phyloP scores from a whole-genome alignment of 495 filamentous ascomycete genomes.

The Penicillium chermesinum region DNA sequence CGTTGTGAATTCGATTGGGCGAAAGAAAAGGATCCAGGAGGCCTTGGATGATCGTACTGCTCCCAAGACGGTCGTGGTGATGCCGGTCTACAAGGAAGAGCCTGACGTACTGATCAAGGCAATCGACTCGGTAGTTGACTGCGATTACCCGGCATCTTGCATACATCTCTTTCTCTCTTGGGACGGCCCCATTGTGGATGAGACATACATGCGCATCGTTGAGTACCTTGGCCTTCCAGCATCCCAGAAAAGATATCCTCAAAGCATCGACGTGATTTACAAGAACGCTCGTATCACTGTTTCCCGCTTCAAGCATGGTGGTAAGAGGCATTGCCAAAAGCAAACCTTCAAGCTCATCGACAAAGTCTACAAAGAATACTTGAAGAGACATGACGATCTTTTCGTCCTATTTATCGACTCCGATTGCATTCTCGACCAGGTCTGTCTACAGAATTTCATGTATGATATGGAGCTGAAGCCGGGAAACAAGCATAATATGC shows the following conservation, averaged over 20 bases:
- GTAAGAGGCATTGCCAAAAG: conserved; percentile 93
- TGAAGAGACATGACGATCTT: conserved; percentile 83
- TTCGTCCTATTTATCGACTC: conserved; percentile 98
- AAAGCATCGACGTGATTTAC: conserved; percentile 87
- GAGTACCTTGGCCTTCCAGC: conserved; percentile 82
- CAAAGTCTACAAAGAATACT: conserved; percentile 84
- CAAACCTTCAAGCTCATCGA: conserved; percentile 92
- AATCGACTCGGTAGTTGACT: conserved; percentile 87
- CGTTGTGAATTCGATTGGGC: conserved; percentile 77
- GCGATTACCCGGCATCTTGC: conserved; percentile 89
- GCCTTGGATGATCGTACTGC: conserved; percentile 79
- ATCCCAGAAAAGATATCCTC: conserved; percentile 70
- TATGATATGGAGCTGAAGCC: conserved; percentile 99
- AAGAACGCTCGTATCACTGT: conserved; percentile 79
- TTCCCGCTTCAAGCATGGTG: conserved; percentile 88
- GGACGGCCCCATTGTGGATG: conserved; percentile 83
- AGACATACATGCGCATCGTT: conserved; percentile 84
- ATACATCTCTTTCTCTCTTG: conserved; percentile 97
- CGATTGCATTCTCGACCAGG: conserved; percentile 89
- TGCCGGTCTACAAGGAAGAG: conserved; percentile 96
- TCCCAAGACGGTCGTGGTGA: conserved; percentile 93
- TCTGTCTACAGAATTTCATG: conserved; percentile 96
- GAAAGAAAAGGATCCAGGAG: conserved; percentile 74
- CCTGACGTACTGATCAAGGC: conserved; percentile 82
- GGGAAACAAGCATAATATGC: conserved; percentile 86